phyloP scores from a whole-genome alignment of 176 grass and related monocot species.

The Stipa capillata region DNA sequence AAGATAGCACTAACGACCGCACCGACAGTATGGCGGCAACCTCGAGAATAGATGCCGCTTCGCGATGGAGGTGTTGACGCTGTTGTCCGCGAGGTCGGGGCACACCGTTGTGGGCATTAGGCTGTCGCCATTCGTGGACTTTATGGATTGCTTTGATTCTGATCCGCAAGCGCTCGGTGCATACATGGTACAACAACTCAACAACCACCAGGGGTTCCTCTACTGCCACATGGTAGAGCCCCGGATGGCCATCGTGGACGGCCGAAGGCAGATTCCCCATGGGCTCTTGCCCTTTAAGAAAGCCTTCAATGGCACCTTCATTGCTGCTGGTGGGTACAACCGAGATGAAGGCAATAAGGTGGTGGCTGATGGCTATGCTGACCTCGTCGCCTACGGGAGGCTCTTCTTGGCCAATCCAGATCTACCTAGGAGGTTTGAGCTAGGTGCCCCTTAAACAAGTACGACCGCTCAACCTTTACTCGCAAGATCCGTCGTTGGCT shows the following conservation, averaged over 20 bases:
- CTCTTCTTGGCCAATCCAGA: slow-evolving; percentile 32
- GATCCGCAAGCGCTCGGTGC: not conserved
- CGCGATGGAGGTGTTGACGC: slow-evolving; percentile 18
- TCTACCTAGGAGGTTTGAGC: slow-evolving; percentile 3
- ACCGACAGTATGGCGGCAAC: slow-evolving; percentile 17
- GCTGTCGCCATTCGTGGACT: not conserved
- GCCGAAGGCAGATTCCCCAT: not conserved
- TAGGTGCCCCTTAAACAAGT: not conserved
- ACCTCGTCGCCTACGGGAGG: slow-evolving; percentile 19
- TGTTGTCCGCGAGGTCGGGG: not conserved
- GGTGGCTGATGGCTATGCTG: not conserved
- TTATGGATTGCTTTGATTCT: slow-evolving; percentile 8
- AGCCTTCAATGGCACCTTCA: slow-evolving; percentile 11
- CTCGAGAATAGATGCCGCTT: slow-evolving; percentile 35
- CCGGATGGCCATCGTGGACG: not conserved
- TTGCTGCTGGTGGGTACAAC: slow-evolving; percentile 7
- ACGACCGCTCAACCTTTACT: slow-evolving; percentile 24
- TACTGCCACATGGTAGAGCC: slow-evolving; percentile 43
- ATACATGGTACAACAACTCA: slow-evolving; percentile 21
- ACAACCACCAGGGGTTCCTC: not conserved
- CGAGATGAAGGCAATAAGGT: slow-evolving; percentile 19
- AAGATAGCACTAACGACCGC: slow-evolving; percentile 29
- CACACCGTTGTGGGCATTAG: slow-evolving; percentile 14
- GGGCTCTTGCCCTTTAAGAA: not conserved
- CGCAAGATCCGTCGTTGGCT: slow-evolving; percentile 10